Evolutionary conservation across 257 asterid genomes (phyloP).

Genomic region (Gentiana straminea): DNA sequence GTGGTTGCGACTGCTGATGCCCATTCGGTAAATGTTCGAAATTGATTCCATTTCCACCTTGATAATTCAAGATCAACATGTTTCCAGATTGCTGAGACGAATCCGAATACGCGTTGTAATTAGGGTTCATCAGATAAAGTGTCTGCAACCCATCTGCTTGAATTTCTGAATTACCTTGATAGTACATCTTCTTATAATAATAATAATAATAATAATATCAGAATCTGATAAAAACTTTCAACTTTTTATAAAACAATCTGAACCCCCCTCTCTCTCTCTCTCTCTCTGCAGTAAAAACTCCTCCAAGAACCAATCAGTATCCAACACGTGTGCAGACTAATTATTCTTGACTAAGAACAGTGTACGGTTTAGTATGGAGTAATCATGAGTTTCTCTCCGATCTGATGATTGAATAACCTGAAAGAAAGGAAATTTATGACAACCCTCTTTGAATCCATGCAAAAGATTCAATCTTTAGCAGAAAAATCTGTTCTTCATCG

Average conservation of each 20-base stretch:
- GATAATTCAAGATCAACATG: constrained; percentile 30
- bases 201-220: neutral
- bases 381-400: constrained; percentile 1
- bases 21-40: constrained; percentile 21
- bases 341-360: too few species aligned
- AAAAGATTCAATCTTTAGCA: constrained; percentile 1
- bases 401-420: constrained; percentile 19
- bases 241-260: too few species aligned
- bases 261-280: too few species aligned
- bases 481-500: neutral
- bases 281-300: neutral
- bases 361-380: too few species aligned
- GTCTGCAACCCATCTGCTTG: constrained; percentile 64
- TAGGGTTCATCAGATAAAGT: constrained; percentile 72
- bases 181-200: constrained; percentile 35
- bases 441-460: constrained; percentile 23
- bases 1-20: constrained; percentile 24
- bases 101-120: constrained; percentile 29
- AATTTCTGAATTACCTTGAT: constrained; percentile 51
- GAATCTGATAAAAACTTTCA: too few species aligned
- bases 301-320: constrained; percentile 2
- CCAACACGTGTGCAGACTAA: neutral
- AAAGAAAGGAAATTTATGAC: constrained; percentile 12
- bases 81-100: constrained; percentile 19
- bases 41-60: constrained; percentile 16